These are phyloP conservation scores for Syncephalis plumigaleata DNA, from an alignment of 371 early-diverging fungal species.

Conservation along the genomic window DNA sequence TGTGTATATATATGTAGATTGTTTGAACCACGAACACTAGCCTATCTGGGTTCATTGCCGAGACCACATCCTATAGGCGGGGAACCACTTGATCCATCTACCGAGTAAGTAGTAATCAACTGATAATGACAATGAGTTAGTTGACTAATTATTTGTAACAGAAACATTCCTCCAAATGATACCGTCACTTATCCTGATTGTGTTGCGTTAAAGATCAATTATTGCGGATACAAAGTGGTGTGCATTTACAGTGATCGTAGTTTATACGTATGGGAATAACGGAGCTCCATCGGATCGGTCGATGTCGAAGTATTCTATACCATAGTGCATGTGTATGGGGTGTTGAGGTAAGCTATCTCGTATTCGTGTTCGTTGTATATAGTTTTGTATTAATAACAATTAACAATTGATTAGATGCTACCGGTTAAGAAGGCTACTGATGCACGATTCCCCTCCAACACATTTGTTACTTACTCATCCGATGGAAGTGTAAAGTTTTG, in stretches of 20 bases:
- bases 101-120: conserved; percentile 6
- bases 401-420: conserved; percentile 9
- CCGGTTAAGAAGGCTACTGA: conserved; percentile 1
- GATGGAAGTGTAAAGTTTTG: conserved; percentile 73
- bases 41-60: conserved; percentile 50
- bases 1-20: conserved; percentile 21
- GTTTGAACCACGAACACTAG: conserved; percentile 46
- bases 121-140: conserved; percentile 13
- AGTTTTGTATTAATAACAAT: no score
- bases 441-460: conserved; percentile 29
- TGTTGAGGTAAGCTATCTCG: conserved; percentile 36
- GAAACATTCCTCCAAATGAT: conserved; percentile 9
- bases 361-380: neutral
- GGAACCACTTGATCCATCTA: conserved; percentile 21
- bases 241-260: conserved; percentile 34
- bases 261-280: conserved; percentile 56
- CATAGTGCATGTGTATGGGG: conserved; percentile 80
- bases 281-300: conserved; percentile 38
- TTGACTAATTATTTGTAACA: conserved; percentile 16
- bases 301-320: conserved; percentile 42
- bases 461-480: conserved; percentile 58
- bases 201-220: conserved; percentile 29
- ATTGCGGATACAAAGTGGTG: conserved; percentile 4
- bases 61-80: conserved; percentile 54
- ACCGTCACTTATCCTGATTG: conserved; percentile 35